These are phyloP conservation scores for Lactarius hengduanensis DNA, from an alignment of 768 basidiomycete species.

Conservation along the genomic window DNA sequence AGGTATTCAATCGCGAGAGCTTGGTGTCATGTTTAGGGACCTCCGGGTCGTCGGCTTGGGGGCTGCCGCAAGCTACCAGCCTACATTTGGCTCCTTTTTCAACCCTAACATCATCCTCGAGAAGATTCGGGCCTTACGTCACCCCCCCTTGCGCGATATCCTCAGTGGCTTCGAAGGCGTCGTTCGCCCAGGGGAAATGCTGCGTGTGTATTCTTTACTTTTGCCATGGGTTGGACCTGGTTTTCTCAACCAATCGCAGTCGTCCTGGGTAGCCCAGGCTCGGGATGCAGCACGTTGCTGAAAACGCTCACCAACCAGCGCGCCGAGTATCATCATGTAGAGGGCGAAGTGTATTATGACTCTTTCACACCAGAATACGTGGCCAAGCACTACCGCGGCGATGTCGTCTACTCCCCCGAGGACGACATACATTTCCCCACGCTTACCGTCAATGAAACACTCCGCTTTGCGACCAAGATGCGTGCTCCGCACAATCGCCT, in stretches of 20 bases:
- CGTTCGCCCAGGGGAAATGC: slow-evolving; percentile 64
- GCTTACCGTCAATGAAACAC: slow-evolving; percentile 74
- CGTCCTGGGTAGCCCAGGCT: slow-evolving; percentile 81
- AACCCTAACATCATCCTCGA: slow-evolving; percentile 49
- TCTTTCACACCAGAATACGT: slow-evolving; percentile 68
- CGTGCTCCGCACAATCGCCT: slow-evolving; percentile 62
- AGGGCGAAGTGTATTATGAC: slow-evolving; percentile 75
- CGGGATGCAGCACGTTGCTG: slow-evolving; percentile 82
- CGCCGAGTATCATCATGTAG: slow-evolving; percentile 60
- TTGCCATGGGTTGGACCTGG: not conserved
- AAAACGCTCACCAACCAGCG: slow-evolving; percentile 79
- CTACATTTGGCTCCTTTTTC: slow-evolving; percentile 62
- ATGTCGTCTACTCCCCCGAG: slow-evolving; percentile 78
- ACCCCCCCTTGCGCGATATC: slow-evolving; percentile 61
- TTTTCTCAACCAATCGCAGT: slow-evolving; percentile 42
- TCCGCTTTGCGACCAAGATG: slow-evolving; percentile 65
- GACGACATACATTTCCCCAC: slow-evolving; percentile 87
- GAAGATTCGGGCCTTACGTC: slow-evolving; percentile 46
- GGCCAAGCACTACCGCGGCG: slow-evolving; percentile 65
- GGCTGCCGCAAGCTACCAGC: slow-evolving; percentile 50
- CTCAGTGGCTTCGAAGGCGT: slow-evolving; percentile 54
- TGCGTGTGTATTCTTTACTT: slow-evolving; percentile 46
- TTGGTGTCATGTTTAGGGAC: slow-evolving; percentile 60
- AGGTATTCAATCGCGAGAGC: slow-evolving; percentile 50
- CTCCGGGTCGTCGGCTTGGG: slow-evolving; percentile 62